Evolutionary conservation across 352 stramenopile genomes (phyloP).

Genomic region (Peronosclerospora sorghi): DNA sequence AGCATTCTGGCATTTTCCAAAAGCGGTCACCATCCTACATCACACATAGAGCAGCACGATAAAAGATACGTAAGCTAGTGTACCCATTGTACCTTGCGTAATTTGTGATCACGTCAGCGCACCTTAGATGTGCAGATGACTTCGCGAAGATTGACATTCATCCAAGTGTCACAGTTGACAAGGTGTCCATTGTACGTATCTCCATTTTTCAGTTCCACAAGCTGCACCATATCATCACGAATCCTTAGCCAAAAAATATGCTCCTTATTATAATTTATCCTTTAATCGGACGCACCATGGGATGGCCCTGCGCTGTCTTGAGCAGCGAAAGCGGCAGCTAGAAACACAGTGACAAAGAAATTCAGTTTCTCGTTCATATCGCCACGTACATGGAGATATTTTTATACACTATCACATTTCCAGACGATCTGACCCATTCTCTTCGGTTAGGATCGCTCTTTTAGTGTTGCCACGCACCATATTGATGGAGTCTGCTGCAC

Average conservation of each 20-base stretch:
- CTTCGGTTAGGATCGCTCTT: not conserved
- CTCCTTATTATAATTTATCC: no score
- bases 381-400: not conserved
- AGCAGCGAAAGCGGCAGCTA: constrained; percentile 94
- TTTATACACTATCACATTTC: no score
- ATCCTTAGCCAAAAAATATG: no score
- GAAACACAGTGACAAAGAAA: constrained; percentile 11
- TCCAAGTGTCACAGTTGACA: constrained; percentile 96
- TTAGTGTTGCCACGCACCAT: constrained; percentile 13
- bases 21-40: constrained; percentile 92
- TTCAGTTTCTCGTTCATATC: constrained; percentile 3
- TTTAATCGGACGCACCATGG: constrained; percentile 57
- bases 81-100: no score
- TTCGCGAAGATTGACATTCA: constrained; percentile 98
- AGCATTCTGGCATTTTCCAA: constrained; percentile 97
- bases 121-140: constrained; percentile 98
- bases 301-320: constrained; percentile 90
- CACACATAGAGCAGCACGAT: no score
- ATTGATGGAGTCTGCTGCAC: constrained; percentile 2
- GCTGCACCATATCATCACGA: constrained; percentile 20
- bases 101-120: not conserved
- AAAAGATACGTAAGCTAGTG: no score
- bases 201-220: constrained; percentile 99
- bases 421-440: not conserved
- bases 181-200: constrained; percentile 97